phyloP scores from a whole-genome alignment of 805 yeast genomes.

The Monosporozyma aquatica region DNA sequence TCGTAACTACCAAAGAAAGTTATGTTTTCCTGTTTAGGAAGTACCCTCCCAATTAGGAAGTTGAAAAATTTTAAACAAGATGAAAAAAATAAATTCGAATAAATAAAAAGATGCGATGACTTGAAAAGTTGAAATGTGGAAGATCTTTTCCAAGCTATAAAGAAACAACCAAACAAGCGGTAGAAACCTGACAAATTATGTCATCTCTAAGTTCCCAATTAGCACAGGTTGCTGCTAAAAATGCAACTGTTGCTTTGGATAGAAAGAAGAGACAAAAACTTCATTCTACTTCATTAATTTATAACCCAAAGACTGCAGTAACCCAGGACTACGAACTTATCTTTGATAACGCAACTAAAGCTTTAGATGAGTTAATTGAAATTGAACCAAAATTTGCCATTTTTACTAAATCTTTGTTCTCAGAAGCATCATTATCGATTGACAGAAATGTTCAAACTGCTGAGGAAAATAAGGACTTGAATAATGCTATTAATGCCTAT shows the following conservation, averaged over 20 bases:
- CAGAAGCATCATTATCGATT: slow-evolving; percentile 67
- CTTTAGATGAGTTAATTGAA: slow-evolving; percentile 59
- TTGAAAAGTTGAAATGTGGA: slow-evolving; percentile 2
- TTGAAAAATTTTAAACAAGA: background rate
- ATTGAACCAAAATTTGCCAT: slow-evolving; percentile 67
- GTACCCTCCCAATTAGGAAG: background rate
- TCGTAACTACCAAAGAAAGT: background rate
- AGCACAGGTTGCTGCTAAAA: slow-evolving; percentile 53
- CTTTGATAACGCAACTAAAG: slow-evolving; percentile 61
- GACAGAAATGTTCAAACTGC: slow-evolving; percentile 77
- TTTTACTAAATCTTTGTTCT: slow-evolving; percentile 67
- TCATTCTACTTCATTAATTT: slow-evolving; percentile 82
- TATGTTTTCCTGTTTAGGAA: background rate
- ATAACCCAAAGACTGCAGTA: slow-evolving; percentile 82
- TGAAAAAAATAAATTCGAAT: slow-evolving; percentile 1
- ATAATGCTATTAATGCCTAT: slow-evolving; percentile 66
- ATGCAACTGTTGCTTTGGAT: slow-evolving; percentile 69
- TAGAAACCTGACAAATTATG: too few relatives aligned
- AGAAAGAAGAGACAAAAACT: slow-evolving; percentile 78
- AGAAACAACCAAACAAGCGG: too few relatives aligned
- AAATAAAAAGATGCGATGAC: slow-evolving; percentile 12
- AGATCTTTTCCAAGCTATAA: background rate
- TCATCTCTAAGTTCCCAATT: slow-evolving; percentile 77
- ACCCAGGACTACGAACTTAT: slow-evolving; percentile 86
- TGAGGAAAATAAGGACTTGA: slow-evolving; percentile 67